A percentile compares a stretch with the other conserved stretches of the same genome.
Evolutionary conservation across 129 eudicot genomes (phyloP).

Genomic region (Arctium lappa): DNA sequence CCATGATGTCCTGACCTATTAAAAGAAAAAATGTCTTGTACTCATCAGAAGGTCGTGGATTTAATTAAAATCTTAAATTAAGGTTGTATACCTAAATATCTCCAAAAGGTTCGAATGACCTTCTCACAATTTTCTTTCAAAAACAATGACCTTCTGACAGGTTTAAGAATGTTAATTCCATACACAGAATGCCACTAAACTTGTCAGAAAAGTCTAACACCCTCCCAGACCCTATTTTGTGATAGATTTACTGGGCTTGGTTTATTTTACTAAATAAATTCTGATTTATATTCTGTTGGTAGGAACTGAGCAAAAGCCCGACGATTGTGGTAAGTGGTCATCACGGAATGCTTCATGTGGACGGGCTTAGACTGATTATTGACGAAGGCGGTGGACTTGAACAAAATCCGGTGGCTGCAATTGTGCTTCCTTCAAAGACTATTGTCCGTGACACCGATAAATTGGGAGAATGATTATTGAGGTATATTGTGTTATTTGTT

Average conservation of each 20-base stretch:
- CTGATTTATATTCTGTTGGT: not conserved
- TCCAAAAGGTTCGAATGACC: too few species aligned
- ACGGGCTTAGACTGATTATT: conserved; percentile 70
- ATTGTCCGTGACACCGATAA: conserved; percentile 77
- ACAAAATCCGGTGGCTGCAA: conserved; percentile 71
- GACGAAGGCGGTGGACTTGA: conserved; percentile 75
- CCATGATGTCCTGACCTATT: too few species aligned
- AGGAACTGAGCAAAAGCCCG: conserved; percentile 50
- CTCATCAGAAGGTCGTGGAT: too few species aligned
- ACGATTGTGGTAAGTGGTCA: conserved; percentile 86
- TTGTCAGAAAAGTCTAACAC: not conserved
- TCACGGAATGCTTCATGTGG: conserved; percentile 83
- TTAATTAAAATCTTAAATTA: too few species aligned
- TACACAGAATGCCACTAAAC: too few species aligned
- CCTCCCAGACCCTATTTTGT: not conserved
- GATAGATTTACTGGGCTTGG: not conserved
- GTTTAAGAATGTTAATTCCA: too few species aligned
- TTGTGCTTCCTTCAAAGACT: conserved; percentile 68
- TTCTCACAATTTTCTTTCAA: too few species aligned
- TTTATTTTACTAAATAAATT: too few species aligned
- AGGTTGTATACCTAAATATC: too few species aligned
- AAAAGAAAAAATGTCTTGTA: too few species aligned
- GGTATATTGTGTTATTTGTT: not conserved
- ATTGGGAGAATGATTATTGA: not conserved
- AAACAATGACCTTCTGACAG: too few species aligned